Percentiles rank a stretch among this genome's conserved stretches.
Evolutionary conservation across 495 filamentous ascomycete genomes (phyloP).

Genomic region (Podospora fimiseda): DNA sequence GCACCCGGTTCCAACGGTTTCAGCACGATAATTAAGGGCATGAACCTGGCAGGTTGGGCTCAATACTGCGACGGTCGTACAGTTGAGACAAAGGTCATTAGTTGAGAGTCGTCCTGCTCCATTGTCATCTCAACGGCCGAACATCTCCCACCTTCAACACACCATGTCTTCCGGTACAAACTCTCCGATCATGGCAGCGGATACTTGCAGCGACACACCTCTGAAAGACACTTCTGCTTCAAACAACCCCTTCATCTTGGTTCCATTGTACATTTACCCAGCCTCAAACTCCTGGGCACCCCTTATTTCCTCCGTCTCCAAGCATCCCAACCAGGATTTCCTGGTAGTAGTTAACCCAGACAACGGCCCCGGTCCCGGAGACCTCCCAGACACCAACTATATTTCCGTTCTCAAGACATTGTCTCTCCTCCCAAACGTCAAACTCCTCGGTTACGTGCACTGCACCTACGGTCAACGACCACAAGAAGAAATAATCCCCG

Average conservation of each 20-base stretch:
- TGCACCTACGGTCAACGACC: constrained; percentile 44
- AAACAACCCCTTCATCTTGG: constrained; percentile 28
- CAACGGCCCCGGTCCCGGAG: constrained; percentile 44
- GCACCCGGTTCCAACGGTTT: constrained; percentile 32
- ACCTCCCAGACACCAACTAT: constrained; percentile 47
- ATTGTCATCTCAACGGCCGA: no score
- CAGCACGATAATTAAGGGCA: constrained; percentile 59
- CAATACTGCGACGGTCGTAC: constrained; percentile 35
- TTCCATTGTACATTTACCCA: constrained; percentile 54
- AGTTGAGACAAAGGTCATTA: constrained; percentile 11
- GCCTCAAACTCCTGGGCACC: constrained; percentile 44
- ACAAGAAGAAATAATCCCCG: constrained; percentile 32
- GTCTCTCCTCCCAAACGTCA: constrained; percentile 41
- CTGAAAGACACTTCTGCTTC: no score
- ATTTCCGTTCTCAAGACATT: constrained; percentile 41
- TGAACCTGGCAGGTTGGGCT: constrained; percentile 55
- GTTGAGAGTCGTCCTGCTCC: no score
- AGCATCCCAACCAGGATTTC: constrained; percentile 43
- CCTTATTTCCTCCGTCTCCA: constrained; percentile 35
- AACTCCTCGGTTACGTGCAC: constrained; percentile 50
- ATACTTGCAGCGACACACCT: no score
- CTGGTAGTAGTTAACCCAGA: constrained; percentile 51
- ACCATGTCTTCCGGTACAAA: neutral
- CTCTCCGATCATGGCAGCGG: no score
- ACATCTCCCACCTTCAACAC: no score